A percentile compares a stretch with the other conserved stretches of the same genome.
Conservation (phyloP, 2,329 filamentous ascomycete species). For the Oidium heveae region DNA sequence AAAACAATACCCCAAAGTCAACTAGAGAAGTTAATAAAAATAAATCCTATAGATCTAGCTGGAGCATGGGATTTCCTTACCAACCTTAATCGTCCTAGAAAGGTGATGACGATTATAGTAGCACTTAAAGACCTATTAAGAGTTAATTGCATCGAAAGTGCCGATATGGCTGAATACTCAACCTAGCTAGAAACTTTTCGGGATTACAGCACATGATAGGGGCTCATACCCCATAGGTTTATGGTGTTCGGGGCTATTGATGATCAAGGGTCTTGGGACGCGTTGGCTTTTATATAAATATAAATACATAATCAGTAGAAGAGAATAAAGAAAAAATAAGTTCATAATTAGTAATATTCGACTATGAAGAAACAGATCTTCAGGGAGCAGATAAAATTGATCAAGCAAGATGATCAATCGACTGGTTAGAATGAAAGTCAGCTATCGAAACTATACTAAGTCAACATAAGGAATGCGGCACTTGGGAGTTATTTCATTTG, state of each 20-base stretch:
- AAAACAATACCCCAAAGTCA: neutral
- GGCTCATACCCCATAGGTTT: too few relatives aligned
- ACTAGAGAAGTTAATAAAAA: neutral
- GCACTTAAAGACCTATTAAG: neutral
- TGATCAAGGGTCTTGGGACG: too few relatives aligned
- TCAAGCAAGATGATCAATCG: neutral
- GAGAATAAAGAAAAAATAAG: too few relatives aligned
- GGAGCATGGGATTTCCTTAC: neutral
- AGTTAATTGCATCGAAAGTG: neutral
- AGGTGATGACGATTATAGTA: neutral
- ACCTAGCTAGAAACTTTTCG: neutral
- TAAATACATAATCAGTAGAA: too few relatives aligned
- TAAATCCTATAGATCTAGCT: neutral
- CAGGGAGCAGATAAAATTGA: neutral
- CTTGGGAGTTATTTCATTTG: neutral
- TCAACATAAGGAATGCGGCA: neutral
- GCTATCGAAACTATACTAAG: neutral
- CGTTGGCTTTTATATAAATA: too few relatives aligned
- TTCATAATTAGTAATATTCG: too few relatives aligned
- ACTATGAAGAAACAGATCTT: neutral
- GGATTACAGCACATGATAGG: too few relatives aligned
- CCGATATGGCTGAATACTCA: neutral
- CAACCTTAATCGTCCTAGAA: neutral
- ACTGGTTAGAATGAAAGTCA: neutral
- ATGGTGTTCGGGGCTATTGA: too few relatives aligned